phyloP scores from a whole-genome alignment of 202 grass and related monocot species.

The Alloteropsis angusta region DNA sequence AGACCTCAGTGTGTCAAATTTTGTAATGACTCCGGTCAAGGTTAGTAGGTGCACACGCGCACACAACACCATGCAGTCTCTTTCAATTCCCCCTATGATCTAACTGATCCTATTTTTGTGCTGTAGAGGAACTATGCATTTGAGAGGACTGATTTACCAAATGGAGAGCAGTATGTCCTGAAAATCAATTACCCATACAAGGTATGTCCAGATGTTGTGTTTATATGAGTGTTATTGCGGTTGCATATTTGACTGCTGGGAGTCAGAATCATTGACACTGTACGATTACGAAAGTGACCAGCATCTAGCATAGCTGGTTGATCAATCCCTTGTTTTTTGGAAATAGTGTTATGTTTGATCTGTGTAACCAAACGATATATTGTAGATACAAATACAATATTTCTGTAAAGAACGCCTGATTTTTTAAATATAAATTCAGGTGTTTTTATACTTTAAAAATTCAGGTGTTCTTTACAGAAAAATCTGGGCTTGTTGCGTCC shows the following conservation, averaged over 20 bases:
- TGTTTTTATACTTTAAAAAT: not conserved
- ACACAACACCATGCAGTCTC: not conserved
- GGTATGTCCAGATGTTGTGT: conserved; percentile 33
- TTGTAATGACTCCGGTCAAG: conserved; percentile 90
- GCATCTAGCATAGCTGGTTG: not conserved
- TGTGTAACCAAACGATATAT: not conserved
- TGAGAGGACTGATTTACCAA: conserved; percentile 76
- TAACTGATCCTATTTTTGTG: conserved; percentile 27
- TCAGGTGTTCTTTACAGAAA: not conserved
- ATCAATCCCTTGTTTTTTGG: not conserved
- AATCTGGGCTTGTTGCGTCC: not conserved
- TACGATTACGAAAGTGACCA: not conserved
- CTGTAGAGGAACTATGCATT: conserved; percentile 94
- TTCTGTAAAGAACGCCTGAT: not conserved
- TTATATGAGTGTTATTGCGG: not conserved
- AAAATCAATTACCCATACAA: conserved; percentile 97
- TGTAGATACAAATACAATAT: not conserved
- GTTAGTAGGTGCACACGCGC: conserved; percentile 38
- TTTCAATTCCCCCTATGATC: not conserved
- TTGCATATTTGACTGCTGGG: not conserved
- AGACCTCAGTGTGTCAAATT: conserved; percentile 81
- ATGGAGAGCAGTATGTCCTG: conserved; percentile 86
- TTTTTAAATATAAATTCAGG: not conserved
- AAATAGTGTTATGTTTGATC: not conserved
- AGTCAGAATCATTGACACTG: not conserved